phyloP scores from a whole-genome alignment of 2,329 filamentous ascomycete species.

The Fusarium fracticaudum region DNA sequence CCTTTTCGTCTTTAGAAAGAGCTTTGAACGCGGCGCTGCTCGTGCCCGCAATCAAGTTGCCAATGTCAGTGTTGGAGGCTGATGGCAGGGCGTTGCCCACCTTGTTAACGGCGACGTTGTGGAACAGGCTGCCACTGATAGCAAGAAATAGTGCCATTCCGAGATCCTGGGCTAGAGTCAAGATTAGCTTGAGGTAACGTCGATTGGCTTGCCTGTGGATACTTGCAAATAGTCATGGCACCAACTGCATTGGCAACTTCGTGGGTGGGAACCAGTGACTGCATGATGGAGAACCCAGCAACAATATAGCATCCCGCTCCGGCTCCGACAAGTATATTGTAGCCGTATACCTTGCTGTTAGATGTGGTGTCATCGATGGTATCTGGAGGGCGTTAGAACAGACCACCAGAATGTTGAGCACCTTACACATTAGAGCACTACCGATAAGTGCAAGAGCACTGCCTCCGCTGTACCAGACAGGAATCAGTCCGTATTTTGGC shows the following conservation, averaged over 20 bases:
- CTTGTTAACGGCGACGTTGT: neutral
- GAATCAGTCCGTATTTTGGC: neutral
- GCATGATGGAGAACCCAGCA: neutral
- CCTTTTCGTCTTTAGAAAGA: neutral
- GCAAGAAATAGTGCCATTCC: neutral
- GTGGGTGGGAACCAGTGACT: neutral
- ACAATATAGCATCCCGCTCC: neutral
- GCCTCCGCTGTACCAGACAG: neutral
- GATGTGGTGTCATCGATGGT: neutral
- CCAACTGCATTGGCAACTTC: neutral
- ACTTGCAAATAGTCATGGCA: neutral
- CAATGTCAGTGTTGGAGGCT: neutral
- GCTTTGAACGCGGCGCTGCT: neutral
- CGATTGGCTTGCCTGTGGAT: accelerated
- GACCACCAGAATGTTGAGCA: accelerated
- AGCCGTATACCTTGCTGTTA: neutral
- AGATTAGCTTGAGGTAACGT: accelerated
- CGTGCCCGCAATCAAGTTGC: neutral
- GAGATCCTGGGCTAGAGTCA: neutral
- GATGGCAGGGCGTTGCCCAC: neutral
- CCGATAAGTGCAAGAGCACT: neutral
- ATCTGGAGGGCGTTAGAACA: neutral
- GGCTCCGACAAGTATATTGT: neutral
- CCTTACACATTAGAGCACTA: neutral
- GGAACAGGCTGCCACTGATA: neutral